phyloP scores from a whole-genome alignment of 352 stramenopile species.

The Thraustotheca clavata region DNA sequence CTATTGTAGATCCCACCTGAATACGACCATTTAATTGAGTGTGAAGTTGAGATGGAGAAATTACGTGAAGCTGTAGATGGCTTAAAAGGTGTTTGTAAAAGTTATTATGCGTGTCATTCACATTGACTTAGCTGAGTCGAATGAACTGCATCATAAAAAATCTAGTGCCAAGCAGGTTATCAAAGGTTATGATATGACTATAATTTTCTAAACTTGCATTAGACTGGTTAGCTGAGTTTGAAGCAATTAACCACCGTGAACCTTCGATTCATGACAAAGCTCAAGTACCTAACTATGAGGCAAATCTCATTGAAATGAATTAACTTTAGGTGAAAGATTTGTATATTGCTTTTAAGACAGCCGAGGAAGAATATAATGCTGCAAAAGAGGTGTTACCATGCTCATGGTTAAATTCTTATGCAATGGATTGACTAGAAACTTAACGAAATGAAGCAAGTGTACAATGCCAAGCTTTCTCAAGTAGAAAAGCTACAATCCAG shows the following conservation, averaged over 20 bases:
- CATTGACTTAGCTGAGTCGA: background rate
- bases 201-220: background rate
- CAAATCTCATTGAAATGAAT: no score
- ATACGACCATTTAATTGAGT: constrained; percentile 14
- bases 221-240: constrained; percentile 50
- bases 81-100: background rate
- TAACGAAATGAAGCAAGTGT: constrained; percentile 13
- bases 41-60: constrained; percentile 11
- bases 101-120: background rate
- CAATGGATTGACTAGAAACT: background rate
- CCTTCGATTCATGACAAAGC: constrained; percentile 72
- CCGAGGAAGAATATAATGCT: constrained; percentile 39
- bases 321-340: constrained; percentile 65
- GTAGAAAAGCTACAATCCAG: constrained; percentile 11
- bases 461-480: constrained; percentile 37
- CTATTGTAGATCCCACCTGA: constrained; percentile 4
- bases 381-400: constrained; percentile 28
- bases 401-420: background rate
- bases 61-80: background rate
- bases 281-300: constrained; percentile 21
- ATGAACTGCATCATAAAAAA: constrained; percentile 30
- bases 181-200: constrained; percentile 26
- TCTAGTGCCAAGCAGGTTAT: constrained; percentile 45
- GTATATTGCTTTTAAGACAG: constrained; percentile 67
- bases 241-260: constrained; percentile 35